Evolutionary conservation across 148 eudicot species (phyloP).

Genomic region (Spergularia bocconei): DNA sequence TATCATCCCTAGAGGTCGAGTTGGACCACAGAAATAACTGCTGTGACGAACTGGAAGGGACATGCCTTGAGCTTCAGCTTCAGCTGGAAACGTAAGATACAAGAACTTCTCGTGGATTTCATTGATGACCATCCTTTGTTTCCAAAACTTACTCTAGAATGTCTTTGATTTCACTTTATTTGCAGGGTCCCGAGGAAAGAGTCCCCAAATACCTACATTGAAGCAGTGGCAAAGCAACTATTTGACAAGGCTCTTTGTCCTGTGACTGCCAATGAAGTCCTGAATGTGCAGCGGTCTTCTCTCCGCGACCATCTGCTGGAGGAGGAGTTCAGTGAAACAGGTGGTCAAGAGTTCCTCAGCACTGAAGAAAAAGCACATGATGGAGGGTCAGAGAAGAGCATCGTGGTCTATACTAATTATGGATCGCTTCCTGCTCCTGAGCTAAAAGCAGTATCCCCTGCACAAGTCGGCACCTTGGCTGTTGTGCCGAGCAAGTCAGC

Average conservation of each 20-base stretch:
- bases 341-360: constrained; percentile 22
- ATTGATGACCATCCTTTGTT: background rate
- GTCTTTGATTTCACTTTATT: constrained; percentile 6
- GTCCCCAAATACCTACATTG: constrained; percentile 29
- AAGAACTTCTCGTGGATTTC: background rate
- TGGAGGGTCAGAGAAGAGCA: constrained; percentile 22
- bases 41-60: constrained; percentile 75
- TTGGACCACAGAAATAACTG: constrained; percentile 62
- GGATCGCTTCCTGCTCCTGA: constrained; percentile 19
- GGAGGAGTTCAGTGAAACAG: constrained; percentile 34
- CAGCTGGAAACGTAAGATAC: constrained; percentile 76
- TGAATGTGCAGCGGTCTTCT: constrained; percentile 40
- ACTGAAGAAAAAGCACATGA: constrained; percentile 30
- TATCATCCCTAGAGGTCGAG: constrained; percentile 70
- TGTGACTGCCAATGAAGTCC: constrained; percentile 8
- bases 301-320: constrained; percentile 58
- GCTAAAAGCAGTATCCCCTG: constrained; percentile 16
- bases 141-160: constrained; percentile 22
- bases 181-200: constrained; percentile 48
- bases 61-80: constrained; percentile 87
- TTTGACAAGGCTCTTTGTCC: constrained; percentile 35
- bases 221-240: constrained; percentile 54
- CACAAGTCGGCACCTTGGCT: constrained; percentile 37
- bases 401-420: background rate
- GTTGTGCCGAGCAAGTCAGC: constrained; percentile 51